A percentile compares a stretch with the other conserved stretches of the same genome.
Evolutionary conservation across 805 yeast genomes (phyloP).

Genomic region (Suhomyces vadensis): DNA sequence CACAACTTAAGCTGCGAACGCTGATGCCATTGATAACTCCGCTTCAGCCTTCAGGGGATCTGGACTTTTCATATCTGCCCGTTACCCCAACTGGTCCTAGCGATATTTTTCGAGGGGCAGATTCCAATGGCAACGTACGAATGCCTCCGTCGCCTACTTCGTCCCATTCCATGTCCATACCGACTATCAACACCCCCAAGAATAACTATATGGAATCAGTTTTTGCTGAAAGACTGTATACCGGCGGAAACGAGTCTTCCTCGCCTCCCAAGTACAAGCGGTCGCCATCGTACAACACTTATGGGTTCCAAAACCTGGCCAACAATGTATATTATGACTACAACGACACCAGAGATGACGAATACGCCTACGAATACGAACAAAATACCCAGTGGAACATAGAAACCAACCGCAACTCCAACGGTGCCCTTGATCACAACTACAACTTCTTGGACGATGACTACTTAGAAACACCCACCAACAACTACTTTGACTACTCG

Average conservation of each 20-base stretch:
- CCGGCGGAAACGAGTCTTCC: conserved; percentile 26
- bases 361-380: conserved; percentile 14
- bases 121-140: background rate
- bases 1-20: background rate
- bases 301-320: conserved; percentile 4
- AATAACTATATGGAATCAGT: conserved; percentile 16
- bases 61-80: background rate
- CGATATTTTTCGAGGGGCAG: background rate
- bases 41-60: background rate
- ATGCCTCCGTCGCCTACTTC: conserved; percentile 8
- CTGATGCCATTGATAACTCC: conserved; percentile 2
- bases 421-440: conserved; percentile 1
- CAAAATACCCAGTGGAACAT: conserved; percentile 8
- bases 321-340: too few species aligned
- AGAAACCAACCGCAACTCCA: background rate
- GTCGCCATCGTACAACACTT: conserved; percentile 16
- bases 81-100: background rate
- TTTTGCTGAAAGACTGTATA: conserved; percentile 10
- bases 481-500: conserved; percentile 35
- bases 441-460: conserved; percentile 12
- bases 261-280: conserved; percentile 30
- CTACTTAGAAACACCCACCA: conserved; percentile 21
- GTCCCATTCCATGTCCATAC: conserved; percentile 10
- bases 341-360: conserved; percentile 17
- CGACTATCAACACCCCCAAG: conserved; percentile 18